Base-by-base conservation (phyloP, 2,329 filamentous ascomycete genomes). In the Fonsecaea nubica region DNA sequence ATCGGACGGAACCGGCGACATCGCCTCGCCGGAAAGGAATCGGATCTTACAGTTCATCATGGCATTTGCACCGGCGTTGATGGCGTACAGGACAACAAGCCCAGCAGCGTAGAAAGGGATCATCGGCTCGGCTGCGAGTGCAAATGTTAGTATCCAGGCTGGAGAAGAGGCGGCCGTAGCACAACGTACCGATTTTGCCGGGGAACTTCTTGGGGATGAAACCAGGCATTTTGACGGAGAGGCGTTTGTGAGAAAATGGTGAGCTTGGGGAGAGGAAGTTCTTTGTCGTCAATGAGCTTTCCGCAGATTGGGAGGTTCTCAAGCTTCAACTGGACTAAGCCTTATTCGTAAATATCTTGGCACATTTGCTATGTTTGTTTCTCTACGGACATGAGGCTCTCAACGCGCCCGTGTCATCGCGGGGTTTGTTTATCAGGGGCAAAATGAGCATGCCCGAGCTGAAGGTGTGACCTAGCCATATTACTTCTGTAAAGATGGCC, bases 91-190 rank as follows among this genome's bases (percentile, higher is more conserved):
- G 79, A 99, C 90, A 80, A 97, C 84, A 71, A 91, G 79, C 97
- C 94, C 93, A 80, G 94, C 94, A 81, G 87, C 86, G 86, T 93
- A 95, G 88, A 98, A 98, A 75, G 94, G 94, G 80, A 88, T 89
- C 89, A 96, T 89, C 76, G 94, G 93, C 86, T 88, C 87, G 84
- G 92, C 94, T 98, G 78, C 80, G 77, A 12, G 18, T 25, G 18
- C 13, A 50, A 32, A 33, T 33, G 45, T 64, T 13, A 55, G 52
- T 40, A 4, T 6, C 9, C 13, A 42, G 12, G 1, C 9, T 30
- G 9, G 13, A 33, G 33, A 40, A 63, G 36, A 10, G n/a, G 30
- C 2, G 55, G 30, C n/a, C 35, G 18, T 13, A 35, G 32, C 3
- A 18, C 30, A 35, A 67, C 91, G 77, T 87, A 94, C 91, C 84